phyloP scores from a whole-genome alignment of 345 rosid species.

The Rubroshorea leprosula region DNA sequence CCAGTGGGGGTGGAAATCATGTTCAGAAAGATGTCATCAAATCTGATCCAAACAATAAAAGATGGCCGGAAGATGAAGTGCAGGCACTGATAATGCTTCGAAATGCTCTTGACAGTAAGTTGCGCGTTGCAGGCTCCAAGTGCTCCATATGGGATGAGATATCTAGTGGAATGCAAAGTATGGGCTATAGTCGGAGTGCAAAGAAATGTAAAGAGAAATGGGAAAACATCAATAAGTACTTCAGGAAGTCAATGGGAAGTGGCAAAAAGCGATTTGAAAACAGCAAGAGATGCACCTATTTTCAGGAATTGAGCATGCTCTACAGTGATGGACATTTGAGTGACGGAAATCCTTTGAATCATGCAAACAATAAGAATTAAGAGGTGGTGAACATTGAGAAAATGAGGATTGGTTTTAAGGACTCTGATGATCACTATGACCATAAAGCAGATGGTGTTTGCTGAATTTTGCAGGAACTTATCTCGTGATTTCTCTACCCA shows the following conservation, averaged over 20 bases:
- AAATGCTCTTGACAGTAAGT: slow-evolving; percentile 40
- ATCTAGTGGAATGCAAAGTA: slow-evolving; percentile 45
- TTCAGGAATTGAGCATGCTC: slow-evolving; percentile 39
- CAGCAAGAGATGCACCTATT: slow-evolving; percentile 43
- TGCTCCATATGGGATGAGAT: slow-evolving; percentile 58
- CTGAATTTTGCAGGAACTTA: background rate
- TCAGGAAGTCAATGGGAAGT: slow-evolving; percentile 39
- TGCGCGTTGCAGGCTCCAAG: slow-evolving; percentile 28
- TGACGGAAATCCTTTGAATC: slow-evolving; percentile 13
- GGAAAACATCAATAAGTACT: slow-evolving; percentile 80
- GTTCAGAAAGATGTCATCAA: background rate
- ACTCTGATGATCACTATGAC: background rate
- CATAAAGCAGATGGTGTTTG: background rate
- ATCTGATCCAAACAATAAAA: slow-evolving; percentile 28
- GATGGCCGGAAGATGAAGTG: slow-evolving; percentile 78
- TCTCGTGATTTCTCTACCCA: too few species aligned
- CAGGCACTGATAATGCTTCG: slow-evolving; percentile 57
- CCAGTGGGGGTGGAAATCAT: slow-evolving; percentile 3
- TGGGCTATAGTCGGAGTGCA: slow-evolving; percentile 56
- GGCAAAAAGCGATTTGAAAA: slow-evolving; percentile 40
- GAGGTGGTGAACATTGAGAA: slow-evolving; percentile 3
- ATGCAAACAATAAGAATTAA: background rate
- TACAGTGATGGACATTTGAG: slow-evolving; percentile 33
- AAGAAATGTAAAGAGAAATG: slow-evolving; percentile 83
- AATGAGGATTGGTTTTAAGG: slow-evolving; percentile 4